Base-by-base conservation (phyloP, 306 rosid genomes). In the Herpetospermum pedunculosum region DNA sequence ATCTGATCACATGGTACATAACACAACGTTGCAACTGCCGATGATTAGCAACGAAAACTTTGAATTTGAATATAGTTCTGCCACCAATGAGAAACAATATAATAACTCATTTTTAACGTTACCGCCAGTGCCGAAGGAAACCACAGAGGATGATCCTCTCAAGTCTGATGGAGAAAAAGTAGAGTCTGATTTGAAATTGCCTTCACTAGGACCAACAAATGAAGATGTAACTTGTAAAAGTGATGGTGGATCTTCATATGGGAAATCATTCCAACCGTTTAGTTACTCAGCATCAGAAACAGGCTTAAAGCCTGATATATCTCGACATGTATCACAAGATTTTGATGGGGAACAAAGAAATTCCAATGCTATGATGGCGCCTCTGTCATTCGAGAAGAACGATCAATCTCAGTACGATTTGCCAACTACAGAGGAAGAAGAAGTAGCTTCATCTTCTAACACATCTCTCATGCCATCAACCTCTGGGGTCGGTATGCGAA, bases 51-150 rank as follows among this genome's bases (percentile, higher is more conserved):
- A 84, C 73, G 77, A 79, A 50, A 78, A 75, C 47, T 21, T 30
- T 78, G 86, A 80, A 59, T 21, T 30, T 78, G 86, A 80, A 59
- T 14, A 77, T 78, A 81, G 76, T 82, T 78, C 64, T 79, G 75
- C 84, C 35, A 46, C 77, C 80, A 72, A 72, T 43, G 87, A 76
- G 76, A 75, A 77, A 65, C 89, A 89, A 52, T 67, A 73, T 15
- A 77, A 79, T n/a, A 89, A 80, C 75, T 88, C 92, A 43, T 77
- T 87, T 76, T 67, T 77, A 72, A 53, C 86, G 13, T 76, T 77
- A 41, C 85, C 89, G 28, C 69, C 21, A 43, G 26, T 72, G 71
- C 81, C 82, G 69, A 54, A 71, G 29, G 87, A 78, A 80, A 63
- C 74, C 76, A 78, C 74, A 65, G 77, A 65, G 58, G 64, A 71